These are phyloP conservation scores for Nectriaceae sp. DNA, from an alignment of 2,329 filamentous ascomycete species.

Conservation along the genomic window DNA sequence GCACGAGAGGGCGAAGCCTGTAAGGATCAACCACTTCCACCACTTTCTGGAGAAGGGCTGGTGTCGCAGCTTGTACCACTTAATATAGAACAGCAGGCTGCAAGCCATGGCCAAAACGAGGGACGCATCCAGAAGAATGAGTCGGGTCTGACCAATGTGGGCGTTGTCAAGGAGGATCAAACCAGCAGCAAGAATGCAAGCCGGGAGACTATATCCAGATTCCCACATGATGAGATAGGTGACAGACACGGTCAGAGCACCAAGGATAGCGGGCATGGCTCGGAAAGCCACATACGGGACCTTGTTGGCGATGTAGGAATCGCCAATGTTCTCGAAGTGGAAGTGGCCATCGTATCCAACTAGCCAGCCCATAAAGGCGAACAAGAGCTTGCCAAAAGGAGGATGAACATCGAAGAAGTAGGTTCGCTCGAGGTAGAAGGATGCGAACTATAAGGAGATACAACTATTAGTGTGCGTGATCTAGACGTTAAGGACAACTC, in stretches of 20 bases:
- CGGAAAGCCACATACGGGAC: conserved; percentile 97
- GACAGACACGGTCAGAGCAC: conserved; percentile 89
- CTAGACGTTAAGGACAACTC: neutral
- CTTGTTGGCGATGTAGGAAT: conserved; percentile 96
- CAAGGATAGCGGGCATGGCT: conserved; percentile 87
- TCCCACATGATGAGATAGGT: conserved; percentile 99
- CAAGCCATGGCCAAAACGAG: conserved; percentile 95
- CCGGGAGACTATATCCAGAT: conserved; percentile 93
- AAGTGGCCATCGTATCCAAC: conserved; percentile 97
- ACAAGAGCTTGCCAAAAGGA: conserved; percentile 96
- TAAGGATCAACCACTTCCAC: conserved; percentile 99
- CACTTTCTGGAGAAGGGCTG: conserved; percentile 90
- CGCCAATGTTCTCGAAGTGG: conserved; percentile 98
- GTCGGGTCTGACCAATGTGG: conserved; percentile 91
- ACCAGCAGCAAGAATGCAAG: conserved; percentile 82
- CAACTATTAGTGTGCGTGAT: conserved; percentile 13
- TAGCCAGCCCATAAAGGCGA: conserved; percentile 95
- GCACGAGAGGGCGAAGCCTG: conserved; percentile 91
- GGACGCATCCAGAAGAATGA: conserved; percentile 94
- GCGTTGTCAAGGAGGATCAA: conserved; percentile 95
- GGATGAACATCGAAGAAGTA: conserved; percentile 99
- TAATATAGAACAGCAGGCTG: conserved; percentile 90
- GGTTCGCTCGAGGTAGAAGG: conserved; percentile 88
- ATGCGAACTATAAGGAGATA: conserved; percentile 58
- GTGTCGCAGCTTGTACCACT: conserved; percentile 95